These are phyloP conservation scores for Rhododendron griersonianum DNA, from an alignment of 148 eudicot genomes.

Conservation along the genomic window DNA sequence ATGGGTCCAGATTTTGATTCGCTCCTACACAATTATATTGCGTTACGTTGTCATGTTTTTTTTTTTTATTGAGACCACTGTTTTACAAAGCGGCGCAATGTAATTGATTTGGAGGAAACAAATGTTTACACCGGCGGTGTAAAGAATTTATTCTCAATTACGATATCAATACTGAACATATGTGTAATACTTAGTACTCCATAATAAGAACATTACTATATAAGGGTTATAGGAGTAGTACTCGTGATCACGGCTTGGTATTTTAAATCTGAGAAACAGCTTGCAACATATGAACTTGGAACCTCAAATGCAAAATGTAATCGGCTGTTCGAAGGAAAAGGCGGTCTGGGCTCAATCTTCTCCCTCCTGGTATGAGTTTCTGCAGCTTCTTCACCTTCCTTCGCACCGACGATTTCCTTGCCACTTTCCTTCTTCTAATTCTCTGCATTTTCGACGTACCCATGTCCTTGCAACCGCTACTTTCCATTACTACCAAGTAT, in stretches of 20 bases:
- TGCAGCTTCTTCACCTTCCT: constrained; percentile 4
- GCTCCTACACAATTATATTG: too few relatives aligned
- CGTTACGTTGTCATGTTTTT: too few relatives aligned
- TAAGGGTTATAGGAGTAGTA: too few relatives aligned
- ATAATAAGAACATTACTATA: too few relatives aligned
- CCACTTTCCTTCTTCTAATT: neutral
- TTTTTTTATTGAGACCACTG: too few relatives aligned
- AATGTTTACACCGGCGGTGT: too few relatives aligned
- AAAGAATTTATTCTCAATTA: too few relatives aligned
- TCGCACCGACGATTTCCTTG: neutral
- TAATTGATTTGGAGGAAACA: too few relatives aligned
- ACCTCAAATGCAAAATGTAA: neutral
- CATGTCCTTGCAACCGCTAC: neutral
- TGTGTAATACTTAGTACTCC: too few relatives aligned
- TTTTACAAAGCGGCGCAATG: too few relatives aligned
- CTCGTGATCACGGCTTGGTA: neutral
- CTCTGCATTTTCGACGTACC: neutral
- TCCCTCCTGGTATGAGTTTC: neutral
- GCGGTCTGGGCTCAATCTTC: neutral
- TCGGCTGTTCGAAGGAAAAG: neutral
- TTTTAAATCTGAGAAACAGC: neutral
- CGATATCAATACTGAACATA: neutral
- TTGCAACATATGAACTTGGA: neutral
- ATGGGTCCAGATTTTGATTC: too few relatives aligned
- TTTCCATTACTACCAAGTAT: neutral